Conservation (phyloP, 305 asterid species). For the Ruellia speciosa region DNA sequence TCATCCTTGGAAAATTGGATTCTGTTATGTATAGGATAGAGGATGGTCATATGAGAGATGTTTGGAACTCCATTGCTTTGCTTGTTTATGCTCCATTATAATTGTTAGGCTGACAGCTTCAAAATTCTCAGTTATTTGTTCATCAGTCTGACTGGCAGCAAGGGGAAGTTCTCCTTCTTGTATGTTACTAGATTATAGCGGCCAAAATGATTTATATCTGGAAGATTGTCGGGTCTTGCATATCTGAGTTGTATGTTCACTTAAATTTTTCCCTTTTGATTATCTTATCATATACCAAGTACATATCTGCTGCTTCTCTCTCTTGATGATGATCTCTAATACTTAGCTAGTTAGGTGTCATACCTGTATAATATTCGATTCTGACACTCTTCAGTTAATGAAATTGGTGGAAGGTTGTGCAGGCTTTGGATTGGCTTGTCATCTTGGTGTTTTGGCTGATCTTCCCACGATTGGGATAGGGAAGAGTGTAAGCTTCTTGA, state of each 20-base stretch:
- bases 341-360: not conserved
- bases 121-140: not conserved
- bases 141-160: not conserved
- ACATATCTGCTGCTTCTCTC: conserved; percentile 10
- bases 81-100: conserved; percentile 11
- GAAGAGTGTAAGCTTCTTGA: conserved; percentile 50
- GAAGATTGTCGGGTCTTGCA: not conserved
- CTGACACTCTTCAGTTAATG: conserved; percentile 1
- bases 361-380: not conserved
- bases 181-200: conserved; percentile 9
- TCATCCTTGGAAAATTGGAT: conserved; percentile 16
- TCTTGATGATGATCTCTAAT: not conserved
- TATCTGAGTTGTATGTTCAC: conserved; percentile 4
- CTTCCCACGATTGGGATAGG: conserved; percentile 85
- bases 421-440: conserved; percentile 93
- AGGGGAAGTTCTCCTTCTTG: conserved; percentile 2
- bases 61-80: not conserved
- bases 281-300: not conserved
- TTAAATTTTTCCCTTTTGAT: not conserved
- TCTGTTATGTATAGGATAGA: not conserved
- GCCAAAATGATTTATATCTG: not conserved
- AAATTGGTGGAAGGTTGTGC: conserved; percentile 19
- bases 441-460: conserved; percentile 74
- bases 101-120: not conserved
- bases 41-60: not conserved